phyloP scores from a whole-genome alignment of 2,329 filamentous ascomycete species.

The Cladosporium sp. region DNA sequence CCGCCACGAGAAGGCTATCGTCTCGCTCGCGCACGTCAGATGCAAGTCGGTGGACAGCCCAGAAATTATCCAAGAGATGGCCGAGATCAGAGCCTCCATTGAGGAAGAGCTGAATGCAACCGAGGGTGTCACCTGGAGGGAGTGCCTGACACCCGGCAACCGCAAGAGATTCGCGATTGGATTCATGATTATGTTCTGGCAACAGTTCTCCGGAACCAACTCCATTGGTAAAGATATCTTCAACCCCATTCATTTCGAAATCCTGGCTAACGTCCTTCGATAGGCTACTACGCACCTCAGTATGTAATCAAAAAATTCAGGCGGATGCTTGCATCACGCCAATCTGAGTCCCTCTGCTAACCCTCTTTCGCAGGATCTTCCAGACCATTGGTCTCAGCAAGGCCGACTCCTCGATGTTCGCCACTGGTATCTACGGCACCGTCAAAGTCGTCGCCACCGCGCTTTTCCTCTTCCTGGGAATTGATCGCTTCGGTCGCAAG shows the following conservation, averaged over 20 bases:
- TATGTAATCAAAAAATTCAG: neutral
- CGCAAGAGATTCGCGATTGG: constrained; percentile 23
- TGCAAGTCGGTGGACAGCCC: constrained; percentile 38
- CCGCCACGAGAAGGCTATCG: constrained; percentile 49
- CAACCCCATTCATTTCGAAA: neutral
- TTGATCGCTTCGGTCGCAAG: constrained; percentile 18
- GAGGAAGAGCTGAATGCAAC: constrained; percentile 43
- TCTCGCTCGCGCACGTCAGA: constrained; percentile 59
- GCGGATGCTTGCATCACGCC: too few relatives aligned
- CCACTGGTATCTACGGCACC: constrained; percentile 22
- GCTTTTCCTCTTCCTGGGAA: constrained; percentile 11
- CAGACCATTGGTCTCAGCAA: constrained; percentile 14
- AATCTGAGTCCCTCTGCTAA: neutral
- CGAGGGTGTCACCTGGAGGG: constrained; percentile 45
- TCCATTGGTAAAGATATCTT: constrained; percentile 31
- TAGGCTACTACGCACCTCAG: constrained; percentile 21
- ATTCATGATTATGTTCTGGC: constrained; percentile 24
- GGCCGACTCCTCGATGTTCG: constrained; percentile 14
- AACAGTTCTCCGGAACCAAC: constrained; percentile 21
- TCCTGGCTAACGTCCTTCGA: neutral
- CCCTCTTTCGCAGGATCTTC: neutral
- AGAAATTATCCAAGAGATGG: constrained; percentile 35
- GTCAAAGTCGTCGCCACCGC: constrained; percentile 19
- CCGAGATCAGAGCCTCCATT: constrained; percentile 45
- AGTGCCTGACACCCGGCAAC: constrained; percentile 31